A percentile compares a stretch with the other conserved stretches of the same genome.
Conservation (phyloP, 164 flowering plant genomes). For the Tetracentron sinense region DNA sequence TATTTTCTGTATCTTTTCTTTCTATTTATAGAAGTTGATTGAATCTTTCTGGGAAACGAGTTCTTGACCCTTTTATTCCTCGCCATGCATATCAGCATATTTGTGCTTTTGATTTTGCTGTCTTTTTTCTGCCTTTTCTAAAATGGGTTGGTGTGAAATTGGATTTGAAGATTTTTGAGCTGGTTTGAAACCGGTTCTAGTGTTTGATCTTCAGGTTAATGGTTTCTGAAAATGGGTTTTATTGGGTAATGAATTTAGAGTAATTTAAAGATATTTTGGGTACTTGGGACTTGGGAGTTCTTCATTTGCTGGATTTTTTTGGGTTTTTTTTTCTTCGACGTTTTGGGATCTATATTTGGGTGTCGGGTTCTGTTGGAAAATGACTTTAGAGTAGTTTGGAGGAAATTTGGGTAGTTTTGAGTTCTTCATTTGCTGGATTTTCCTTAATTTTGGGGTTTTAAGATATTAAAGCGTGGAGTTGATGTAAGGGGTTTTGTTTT, state of each 20-base stretch:
- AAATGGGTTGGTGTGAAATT: no score
- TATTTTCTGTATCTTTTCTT: background rate
- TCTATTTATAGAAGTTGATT: background rate
- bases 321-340: conserved; percentile 3
- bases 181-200: no score
- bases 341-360: conserved; percentile 8
- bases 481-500: background rate
- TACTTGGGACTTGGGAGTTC: background rate
- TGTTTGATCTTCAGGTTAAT: no score
- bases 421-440: no score
- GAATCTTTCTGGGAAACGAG: no score
- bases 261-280: background rate
- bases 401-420: conserved; percentile 1
- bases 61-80: background rate
- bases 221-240: conserved; percentile 14
- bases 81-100: conserved; percentile 9
- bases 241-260: background rate
- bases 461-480: background rate
- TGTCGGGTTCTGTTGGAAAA: conserved; percentile 14
- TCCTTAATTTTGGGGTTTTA: background rate
- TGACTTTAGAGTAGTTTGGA: background rate
- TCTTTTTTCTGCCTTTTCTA: background rate
- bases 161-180: no score
- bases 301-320: background rate
- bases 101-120: conserved; percentile 7